Evolutionary conservation across 2,329 filamentous ascomycete species (phyloP).

Genomic region (Tricladium varicosporioides): DNA sequence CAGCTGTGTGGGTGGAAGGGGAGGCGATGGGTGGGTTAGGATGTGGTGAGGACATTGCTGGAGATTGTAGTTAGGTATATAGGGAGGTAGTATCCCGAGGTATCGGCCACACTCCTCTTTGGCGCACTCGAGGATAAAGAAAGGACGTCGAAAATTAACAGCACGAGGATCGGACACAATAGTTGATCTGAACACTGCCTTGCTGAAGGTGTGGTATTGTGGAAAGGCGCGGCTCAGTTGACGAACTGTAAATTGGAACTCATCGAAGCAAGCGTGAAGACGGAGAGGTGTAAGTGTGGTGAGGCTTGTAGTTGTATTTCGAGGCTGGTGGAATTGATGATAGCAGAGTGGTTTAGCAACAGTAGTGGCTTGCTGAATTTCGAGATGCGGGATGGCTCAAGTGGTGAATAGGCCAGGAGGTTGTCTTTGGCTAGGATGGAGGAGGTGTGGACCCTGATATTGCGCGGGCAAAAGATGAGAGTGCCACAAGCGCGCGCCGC

Average conservation of each 20-base stretch:
- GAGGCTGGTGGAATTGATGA: not conserved
- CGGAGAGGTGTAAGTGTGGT: not conserved
- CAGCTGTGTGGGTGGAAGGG: not conserved
- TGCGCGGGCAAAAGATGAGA: no score
- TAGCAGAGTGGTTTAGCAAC: not conserved
- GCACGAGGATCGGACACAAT: not conserved
- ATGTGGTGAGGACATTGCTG: no score
- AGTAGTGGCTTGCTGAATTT: not conserved
- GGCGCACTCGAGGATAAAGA: no score
- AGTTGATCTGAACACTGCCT: not conserved
- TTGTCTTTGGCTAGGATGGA: not conserved
- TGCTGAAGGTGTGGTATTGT: not conserved
- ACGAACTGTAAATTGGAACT: not conserved
- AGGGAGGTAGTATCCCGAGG: no score
- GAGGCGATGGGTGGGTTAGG: conserved; percentile 1
- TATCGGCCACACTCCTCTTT: no score
- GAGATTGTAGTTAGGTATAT: no score
- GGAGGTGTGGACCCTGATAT: not conserved
- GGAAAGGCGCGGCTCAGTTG: no score
- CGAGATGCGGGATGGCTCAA: not conserved
- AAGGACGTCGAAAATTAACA: no score
- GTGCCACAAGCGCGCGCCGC: not conserved
- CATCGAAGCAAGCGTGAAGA: not conserved
- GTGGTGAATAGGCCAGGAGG: not conserved
- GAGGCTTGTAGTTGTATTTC: not conserved